These are phyloP conservation scores for Tetradesmus lagerheimii DNA, from an alignment of 139 green algal species.

Conservation along the genomic window DNA sequence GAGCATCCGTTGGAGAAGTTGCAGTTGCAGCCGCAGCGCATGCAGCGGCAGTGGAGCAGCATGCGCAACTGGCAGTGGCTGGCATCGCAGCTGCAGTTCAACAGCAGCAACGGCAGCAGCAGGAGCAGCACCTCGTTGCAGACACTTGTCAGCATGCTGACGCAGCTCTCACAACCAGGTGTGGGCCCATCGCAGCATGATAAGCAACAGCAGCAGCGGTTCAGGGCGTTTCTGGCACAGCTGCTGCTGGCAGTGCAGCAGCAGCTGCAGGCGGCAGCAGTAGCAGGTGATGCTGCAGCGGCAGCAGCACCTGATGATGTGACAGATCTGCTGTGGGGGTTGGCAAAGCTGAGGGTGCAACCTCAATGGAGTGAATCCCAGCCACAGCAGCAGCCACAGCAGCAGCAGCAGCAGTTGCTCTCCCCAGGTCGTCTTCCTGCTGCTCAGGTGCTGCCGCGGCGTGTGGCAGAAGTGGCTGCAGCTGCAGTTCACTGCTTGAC, in stretches of 20 bases:
- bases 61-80: slow-evolving; percentile 33
- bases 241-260: slow-evolving; percentile 12
- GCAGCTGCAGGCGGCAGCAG: slow-evolving; percentile 9
- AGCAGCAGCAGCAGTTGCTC: slow-evolving; percentile 25
- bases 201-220: slow-evolving; percentile 24
- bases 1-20: neutral
- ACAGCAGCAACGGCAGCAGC: slow-evolving; percentile 16
- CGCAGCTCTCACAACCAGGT: slow-evolving; percentile 22
- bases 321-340: slow-evolving; percentile 8
- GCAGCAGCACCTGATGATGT: neutral
- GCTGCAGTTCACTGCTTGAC: neutral
- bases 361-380: neutral
- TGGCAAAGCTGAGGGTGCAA: slow-evolving; percentile 18
- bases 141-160: slow-evolving; percentile 28
- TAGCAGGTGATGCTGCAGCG: neutral
- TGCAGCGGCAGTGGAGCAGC: neutral
- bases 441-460: neutral
- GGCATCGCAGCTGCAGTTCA: neutral
- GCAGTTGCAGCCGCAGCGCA: neutral
- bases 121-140: neutral
- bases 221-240: neutral
- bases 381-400: neutral
- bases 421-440: neutral
- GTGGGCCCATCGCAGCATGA: neutral
- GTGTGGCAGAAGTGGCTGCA: neutral